A percentile compares a stretch with the other conserved stretches of the same genome.
Evolutionary conservation across 2,329 filamentous ascomycete species (phyloP).

Genomic region (Teratosphaeria viscida): DNA sequence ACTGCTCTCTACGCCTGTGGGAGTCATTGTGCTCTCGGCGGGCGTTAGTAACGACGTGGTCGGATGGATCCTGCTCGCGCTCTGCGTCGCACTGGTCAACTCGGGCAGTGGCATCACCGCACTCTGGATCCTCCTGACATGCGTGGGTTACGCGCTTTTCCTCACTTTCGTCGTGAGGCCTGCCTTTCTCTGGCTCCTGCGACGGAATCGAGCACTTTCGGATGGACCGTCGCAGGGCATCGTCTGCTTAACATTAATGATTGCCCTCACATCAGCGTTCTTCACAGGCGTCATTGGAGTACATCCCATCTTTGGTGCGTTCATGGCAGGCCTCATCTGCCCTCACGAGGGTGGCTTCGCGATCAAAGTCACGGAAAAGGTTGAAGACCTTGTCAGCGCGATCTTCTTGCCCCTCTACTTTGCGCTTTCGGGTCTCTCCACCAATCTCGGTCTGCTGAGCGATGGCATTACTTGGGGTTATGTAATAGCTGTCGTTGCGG

Average conservation of each 20-base stretch:
- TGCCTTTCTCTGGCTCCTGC: slow-evolving; percentile 61
- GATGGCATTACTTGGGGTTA: slow-evolving; percentile 81
- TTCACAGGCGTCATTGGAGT: slow-evolving; percentile 87
- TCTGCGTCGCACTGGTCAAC: slow-evolving; percentile 89
- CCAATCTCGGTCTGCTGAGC: slow-evolving; percentile 74
- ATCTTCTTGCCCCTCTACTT: slow-evolving; percentile 89
- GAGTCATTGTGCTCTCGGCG: slow-evolving; percentile 78
- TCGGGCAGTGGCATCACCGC: slow-evolving; percentile 72
- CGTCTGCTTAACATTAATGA: slow-evolving; percentile 69
- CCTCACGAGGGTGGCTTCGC: slow-evolving; percentile 84
- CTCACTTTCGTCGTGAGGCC: slow-evolving; percentile 64
- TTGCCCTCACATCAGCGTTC: slow-evolving; percentile 70
- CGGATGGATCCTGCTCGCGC: slow-evolving; percentile 83
- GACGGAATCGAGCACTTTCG: slow-evolving; percentile 64
- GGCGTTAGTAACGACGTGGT: slow-evolving; percentile 89
- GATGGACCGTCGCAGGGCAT: slow-evolving; percentile 82
- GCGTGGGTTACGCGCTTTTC: slow-evolving; percentile 65
- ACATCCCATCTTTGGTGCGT: slow-evolving; percentile 89
- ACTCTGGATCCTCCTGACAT: slow-evolving; percentile 71
- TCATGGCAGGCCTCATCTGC: slow-evolving; percentile 79
- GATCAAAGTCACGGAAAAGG: slow-evolving; percentile 84
- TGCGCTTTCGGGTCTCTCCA: slow-evolving; percentile 79
- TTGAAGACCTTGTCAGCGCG: slow-evolving; percentile 79
- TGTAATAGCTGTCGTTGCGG: slow-evolving; percentile 67
- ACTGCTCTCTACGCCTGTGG: slow-evolving; percentile 69